Base-by-base conservation (phyloP, 257 asterid species). In the Nicotiana tomentosiformis region DNA sequence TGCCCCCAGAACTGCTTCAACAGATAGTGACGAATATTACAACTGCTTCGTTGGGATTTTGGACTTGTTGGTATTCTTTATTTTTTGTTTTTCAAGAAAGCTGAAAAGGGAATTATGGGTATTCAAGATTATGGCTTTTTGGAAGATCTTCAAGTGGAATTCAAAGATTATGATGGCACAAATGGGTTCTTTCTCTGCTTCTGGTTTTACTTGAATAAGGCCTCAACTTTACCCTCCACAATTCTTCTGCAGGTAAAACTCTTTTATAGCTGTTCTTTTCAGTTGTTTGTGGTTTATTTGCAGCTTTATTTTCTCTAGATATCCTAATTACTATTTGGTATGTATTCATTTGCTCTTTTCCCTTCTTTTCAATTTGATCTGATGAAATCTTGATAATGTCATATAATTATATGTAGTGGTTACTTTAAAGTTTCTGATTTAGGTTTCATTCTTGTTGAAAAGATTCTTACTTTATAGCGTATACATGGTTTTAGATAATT, bases 151-250 rank as follows among this genome's bases (percentile, higher is more conserved):
- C 86, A 84, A 77, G 90, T 95, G 80, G 95, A 90, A 90, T 82
- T 93, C 37, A 60, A 86, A 85, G 86, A 78, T 66, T 65, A 15
- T 62, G 90, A 81, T 69, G 86, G 62, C 53, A 90, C 23, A 66
- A 87, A 91, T 81, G 91, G 91, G 81, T 88, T 92, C 60, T 82
- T 89, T 80, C 74, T 93, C 20, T 92, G 93, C 87, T 93, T 95
- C 86, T 95, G 98, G 98, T 87, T 95, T 86, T 93, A 89, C 92
- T 92, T 91, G 83, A 86, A 86, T 57, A 80, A 66, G 23, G 84
- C 87, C 83, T 84, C 87, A 87, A 80, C 89, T 83, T 85, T 85
- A 55, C 96, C 98, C 16, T 84, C 90, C 62, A 85, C 82, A 82
- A 86, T 95, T 88, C 92, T 95, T 51, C 86, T 84, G 66, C 98